Percentiles rank a stretch among this genome's conserved stretches.
phyloP scores from a whole-genome alignment of 2,329 filamentous ascomycete genomes.

The Fusarium oxysporum region DNA sequence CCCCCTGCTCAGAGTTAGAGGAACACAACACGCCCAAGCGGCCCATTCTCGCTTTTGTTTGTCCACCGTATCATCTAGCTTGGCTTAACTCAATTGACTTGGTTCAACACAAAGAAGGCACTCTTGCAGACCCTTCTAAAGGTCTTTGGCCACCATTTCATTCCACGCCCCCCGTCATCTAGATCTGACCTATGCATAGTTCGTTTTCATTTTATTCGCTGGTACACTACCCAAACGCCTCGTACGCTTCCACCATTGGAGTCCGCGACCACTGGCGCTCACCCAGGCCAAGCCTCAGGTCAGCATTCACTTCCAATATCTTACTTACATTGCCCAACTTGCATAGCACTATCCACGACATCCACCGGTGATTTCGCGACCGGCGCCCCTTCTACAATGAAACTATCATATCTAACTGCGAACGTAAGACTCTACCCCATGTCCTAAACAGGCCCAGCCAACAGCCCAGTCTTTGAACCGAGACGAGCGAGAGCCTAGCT shows the following conservation, averaged over 20 bases:
- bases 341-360: slow-evolving; percentile 19
- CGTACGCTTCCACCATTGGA: slow-evolving; percentile 27
- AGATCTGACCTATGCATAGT: slow-evolving; percentile 25
- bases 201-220: slow-evolving; percentile 28
- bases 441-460: slow-evolving; percentile 25
- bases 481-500: slow-evolving; percentile 1
- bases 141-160: slow-evolving; percentile 5
- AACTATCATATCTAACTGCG: neutral
- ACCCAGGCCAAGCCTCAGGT: slow-evolving; percentile 16
- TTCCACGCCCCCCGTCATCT: slow-evolving; percentile 25
- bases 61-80: slow-evolving; percentile 5
- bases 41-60: slow-evolving; percentile 17
- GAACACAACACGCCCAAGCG: slow-evolving; percentile 6
- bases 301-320: slow-evolving; percentile 9
- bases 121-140: slow-evolving; percentile 3
- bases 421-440: slow-evolving; percentile 19
- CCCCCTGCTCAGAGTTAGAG: slow-evolving; percentile 7
- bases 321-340: slow-evolving; percentile 13
- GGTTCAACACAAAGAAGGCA: slow-evolving; percentile 24
- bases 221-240: slow-evolving; percentile 36
- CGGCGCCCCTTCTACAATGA: neutral
- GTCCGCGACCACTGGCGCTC: slow-evolving; percentile 1
- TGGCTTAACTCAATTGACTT: neutral
- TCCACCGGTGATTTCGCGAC: slow-evolving; percentile 4
- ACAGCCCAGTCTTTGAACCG: slow-evolving; percentile 15